phyloP scores from a whole-genome alignment of 148 eudicot genomes.

The Chenopodium formosanum region DNA sequence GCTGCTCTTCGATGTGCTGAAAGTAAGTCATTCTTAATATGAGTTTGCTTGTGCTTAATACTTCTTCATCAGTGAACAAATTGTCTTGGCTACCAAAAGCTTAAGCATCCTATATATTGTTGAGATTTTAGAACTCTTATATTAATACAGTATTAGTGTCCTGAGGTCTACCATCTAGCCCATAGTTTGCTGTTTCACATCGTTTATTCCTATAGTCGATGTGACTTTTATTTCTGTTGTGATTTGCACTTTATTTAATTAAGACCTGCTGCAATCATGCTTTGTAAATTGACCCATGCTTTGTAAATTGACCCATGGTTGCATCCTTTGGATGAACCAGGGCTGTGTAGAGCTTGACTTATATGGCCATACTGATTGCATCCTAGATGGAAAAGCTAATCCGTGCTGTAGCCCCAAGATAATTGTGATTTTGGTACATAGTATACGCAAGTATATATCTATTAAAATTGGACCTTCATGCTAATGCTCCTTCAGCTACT shows the following conservation, averaged over 20 bases:
- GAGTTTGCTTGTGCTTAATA: background rate
- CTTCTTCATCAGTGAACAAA: background rate
- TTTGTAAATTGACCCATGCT: background rate
- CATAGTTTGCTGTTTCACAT: background rate
- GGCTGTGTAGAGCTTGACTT: too few species aligned
- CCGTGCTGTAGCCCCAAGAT: too few species aligned
- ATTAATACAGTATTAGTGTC: background rate
- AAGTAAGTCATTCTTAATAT: slow-evolving; percentile 45
- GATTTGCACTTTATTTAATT: too few species aligned
- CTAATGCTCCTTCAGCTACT: background rate
- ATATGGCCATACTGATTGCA: too few species aligned
- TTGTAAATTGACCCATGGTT: background rate
- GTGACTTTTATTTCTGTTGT: background rate
- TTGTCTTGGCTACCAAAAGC: background rate
- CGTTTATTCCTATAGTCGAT: background rate
- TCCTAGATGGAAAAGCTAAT: too few species aligned
- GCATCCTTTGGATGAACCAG: background rate
- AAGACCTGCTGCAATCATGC: background rate
- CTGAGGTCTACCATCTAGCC: background rate
- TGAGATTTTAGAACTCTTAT: background rate
- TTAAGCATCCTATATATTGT: background rate
- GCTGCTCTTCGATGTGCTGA: slow-evolving; percentile 99
- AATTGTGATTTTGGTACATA: too few species aligned
- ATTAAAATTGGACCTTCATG: background rate
- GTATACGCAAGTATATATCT: too few species aligned